phyloP scores from a whole-genome alignment of 805 yeast species.

The Candida taoyuanica region DNA sequence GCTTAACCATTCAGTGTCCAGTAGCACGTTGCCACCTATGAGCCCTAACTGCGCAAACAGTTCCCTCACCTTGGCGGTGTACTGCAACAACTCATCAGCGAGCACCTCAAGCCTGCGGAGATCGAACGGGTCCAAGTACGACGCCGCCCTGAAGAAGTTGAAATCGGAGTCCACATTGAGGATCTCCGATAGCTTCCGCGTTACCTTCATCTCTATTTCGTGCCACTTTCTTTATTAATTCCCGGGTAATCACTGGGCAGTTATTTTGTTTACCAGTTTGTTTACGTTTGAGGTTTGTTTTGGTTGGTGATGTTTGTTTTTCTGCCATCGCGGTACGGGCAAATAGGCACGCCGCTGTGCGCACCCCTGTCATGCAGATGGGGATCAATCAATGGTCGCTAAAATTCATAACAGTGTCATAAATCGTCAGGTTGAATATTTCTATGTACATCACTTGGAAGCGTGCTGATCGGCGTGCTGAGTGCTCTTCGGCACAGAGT shows the following conservation, averaged over 20 bases:
- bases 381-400: too few relatives aligned
- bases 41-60: slow-evolving; percentile 10
- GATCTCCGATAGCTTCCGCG: slow-evolving; percentile 21
- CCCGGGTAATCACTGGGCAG: too few relatives aligned
- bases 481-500: slow-evolving; percentile 2
- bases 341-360: too few relatives aligned
- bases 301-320: slow-evolving; percentile 6
- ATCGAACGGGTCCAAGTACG: slow-evolving; percentile 26
- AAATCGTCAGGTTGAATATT: slow-evolving; percentile 1
- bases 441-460: slow-evolving; percentile 1
- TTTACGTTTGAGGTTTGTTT: slow-evolving; percentile 8
- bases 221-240: background rate
- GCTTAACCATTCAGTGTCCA: slow-evolving; percentile 29
- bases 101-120: slow-evolving; percentile 16
- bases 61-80: slow-evolving; percentile 17
- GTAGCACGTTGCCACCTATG: background rate
- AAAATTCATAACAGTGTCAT: background rate
- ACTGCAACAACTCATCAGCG: slow-evolving; percentile 21
- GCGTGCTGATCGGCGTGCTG: slow-evolving; percentile 5
- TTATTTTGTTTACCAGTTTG: too few relatives aligned
- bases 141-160: slow-evolving; percentile 23
- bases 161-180: slow-evolving; percentile 22
- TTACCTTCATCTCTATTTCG: background rate
- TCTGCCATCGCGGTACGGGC: slow-evolving; percentile 2
- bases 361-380: too few relatives aligned